Evolutionary conservation across 805 yeast genomes (phyloP), one percentile per base, ranked within the genome.

Genomic region (Teunomyces cretensis): DNA sequence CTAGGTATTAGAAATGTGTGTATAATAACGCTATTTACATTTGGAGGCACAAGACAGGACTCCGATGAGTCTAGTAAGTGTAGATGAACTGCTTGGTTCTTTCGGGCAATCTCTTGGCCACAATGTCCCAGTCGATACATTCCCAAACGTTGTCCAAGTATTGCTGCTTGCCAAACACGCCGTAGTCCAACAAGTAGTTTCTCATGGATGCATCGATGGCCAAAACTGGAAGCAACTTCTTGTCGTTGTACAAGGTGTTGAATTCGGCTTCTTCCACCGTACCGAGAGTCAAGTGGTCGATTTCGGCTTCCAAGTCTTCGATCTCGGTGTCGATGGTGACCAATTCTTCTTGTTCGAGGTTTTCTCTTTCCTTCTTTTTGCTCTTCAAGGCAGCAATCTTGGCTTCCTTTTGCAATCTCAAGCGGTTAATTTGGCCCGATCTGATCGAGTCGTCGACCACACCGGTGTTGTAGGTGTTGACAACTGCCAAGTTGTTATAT

Each of bases 381-480:
- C 54, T 56, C 45, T 51, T 54, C 40, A 58, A 57, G 12, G 65
- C 55, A 6, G 60, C 66, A 39, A 52, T 38, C 44, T 60, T 65
- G 33, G 67, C 69, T 45, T 52, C 50, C 48, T 64, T 63, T 47
- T 67, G 72, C 48, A 58, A 58, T 44, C 59, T 58, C 61, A 76
- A 75, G 36, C 69, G 70, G 54, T 60, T 68, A 53, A 75, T 61
- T 63, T 76, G 82, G 49, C 77, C 83, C 42, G 75, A 74, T 62
- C 78, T 70, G 39, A 78, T 60, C 39, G 84, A 79, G 54, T 72
- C 77, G 54, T 83, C 84, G 26, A 96, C 96, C 6, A 88, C 76
- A 4, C 98, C 98, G 5, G 91, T 83, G 59, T 88, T 89, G 67
- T 89, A 89, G n/a, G 96, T 85, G 65, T 89, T 86, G 45, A 88